Conservation (phyloP, 768 basidiomycete species). For the Nidularia sp. region DNA sequence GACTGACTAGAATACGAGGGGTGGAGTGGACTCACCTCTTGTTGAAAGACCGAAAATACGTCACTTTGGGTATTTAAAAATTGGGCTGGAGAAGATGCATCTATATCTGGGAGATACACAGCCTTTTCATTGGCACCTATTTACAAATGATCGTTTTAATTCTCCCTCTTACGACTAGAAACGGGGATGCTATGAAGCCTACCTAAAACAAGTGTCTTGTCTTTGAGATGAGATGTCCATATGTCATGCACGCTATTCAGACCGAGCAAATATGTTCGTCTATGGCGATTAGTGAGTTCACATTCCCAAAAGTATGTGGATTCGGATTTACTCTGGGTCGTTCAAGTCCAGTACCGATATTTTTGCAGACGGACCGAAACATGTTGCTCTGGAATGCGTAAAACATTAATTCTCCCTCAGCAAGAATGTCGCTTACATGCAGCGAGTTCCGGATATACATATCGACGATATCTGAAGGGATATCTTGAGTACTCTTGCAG, state of each 20-base stretch:
- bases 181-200: not conserved
- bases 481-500: not conserved
- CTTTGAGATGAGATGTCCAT: constrained; percentile 49
- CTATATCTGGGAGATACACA: constrained; percentile 48
- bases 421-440: constrained; percentile 35
- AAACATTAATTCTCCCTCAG: not conserved
- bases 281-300: constrained; percentile 12
- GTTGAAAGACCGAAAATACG: constrained; percentile 56
- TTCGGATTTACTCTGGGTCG: constrained; percentile 29
- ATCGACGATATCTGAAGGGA: constrained; percentile 47
- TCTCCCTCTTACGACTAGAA: too few relatives aligned
- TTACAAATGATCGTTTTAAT: not conserved
- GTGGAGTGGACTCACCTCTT: constrained; percentile 31
- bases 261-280: constrained; percentile 30
- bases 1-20: not conserved
- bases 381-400: constrained; percentile 40
- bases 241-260: constrained; percentile 46
- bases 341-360: constrained; percentile 44
- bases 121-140: constrained; percentile 53
- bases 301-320: too few relatives aligned
- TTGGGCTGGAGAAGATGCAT: constrained; percentile 25
- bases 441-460: constrained; percentile 35
- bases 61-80: constrained; percentile 54
- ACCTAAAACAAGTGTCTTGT: constrained; percentile 52
- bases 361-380: constrained; percentile 48